phyloP scores from a whole-genome alignment of 192 early-diverging fungal species.

The Coemansia sp. region DNA sequence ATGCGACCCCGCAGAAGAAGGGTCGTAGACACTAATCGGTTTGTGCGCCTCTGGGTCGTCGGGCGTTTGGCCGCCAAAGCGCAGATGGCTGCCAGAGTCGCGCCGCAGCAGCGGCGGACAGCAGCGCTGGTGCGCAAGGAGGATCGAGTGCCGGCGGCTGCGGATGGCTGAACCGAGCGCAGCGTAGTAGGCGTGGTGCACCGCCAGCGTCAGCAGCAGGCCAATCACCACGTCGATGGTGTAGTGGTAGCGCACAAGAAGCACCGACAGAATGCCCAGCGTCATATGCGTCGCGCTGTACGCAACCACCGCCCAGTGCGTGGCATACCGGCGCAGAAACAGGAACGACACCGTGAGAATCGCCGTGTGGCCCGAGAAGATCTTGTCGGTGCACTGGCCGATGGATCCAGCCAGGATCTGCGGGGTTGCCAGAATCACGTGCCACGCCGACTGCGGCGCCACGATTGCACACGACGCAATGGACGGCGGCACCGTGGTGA shows the following conservation, averaged over 20 bases:
- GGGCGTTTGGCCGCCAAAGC: not conserved
- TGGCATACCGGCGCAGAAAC: slow-evolving; percentile 59
- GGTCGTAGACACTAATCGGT: not conserved
- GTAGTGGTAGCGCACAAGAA: slow-evolving; percentile 62
- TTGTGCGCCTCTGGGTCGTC: not conserved
- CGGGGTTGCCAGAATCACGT: slow-evolving; percentile 50
- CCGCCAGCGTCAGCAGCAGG: slow-evolving; percentile 57
- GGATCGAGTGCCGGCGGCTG: too few species aligned
- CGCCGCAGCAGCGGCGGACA: not conserved
- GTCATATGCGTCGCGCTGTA: slow-evolving; percentile 41
- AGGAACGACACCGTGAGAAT: slow-evolving; percentile 58
- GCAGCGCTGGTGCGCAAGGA: too few species aligned
- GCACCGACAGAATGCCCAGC: slow-evolving; percentile 55
- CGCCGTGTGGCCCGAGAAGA: slow-evolving; percentile 66
- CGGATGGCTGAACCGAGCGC: slow-evolving; percentile 33
- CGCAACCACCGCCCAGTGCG: slow-evolving; percentile 44
- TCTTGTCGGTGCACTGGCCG: slow-evolving; percentile 63
- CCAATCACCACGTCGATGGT: slow-evolving; percentile 64
- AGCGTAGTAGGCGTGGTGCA: slow-evolving; percentile 61
- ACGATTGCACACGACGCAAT: slow-evolving; percentile 39
- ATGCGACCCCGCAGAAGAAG: not conserved
- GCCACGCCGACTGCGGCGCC: slow-evolving; percentile 41
- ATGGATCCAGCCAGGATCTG: slow-evolving; percentile 54
- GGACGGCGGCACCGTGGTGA: slow-evolving; percentile 61
- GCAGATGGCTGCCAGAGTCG: not conserved